Percentiles rank a stretch among this genome's conserved stretches.
These are phyloP conservation scores for Aciculosporium take DNA, from an alignment of 2,329 filamentous ascomycete genomes.

Conservation along the genomic window DNA sequence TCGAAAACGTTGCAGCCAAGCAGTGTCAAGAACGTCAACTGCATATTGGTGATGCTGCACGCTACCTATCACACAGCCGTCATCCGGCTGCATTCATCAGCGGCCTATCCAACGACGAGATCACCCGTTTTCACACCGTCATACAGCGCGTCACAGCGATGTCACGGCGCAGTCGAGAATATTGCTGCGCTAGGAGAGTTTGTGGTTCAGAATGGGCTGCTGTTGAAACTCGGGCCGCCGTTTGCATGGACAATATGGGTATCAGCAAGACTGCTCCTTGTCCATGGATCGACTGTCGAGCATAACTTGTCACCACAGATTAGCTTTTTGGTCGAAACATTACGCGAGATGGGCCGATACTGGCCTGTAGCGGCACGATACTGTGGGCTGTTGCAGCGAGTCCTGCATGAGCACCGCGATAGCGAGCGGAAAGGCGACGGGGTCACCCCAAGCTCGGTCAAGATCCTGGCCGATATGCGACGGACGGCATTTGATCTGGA, in stretches of 20 bases:
- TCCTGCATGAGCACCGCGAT: slow-evolving; percentile 74
- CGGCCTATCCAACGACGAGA: slow-evolving; percentile 78
- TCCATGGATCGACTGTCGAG: slow-evolving; percentile 82
- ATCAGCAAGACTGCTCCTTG: slow-evolving; percentile 69
- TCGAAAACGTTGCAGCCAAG: slow-evolving; percentile 59
- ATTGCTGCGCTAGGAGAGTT: slow-evolving; percentile 67
- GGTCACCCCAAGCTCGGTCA: slow-evolving; percentile 67
- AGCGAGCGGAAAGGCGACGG: slow-evolving; percentile 61
- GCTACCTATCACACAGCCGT: slow-evolving; percentile 81
- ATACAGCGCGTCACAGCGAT: slow-evolving; percentile 71
- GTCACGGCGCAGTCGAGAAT: slow-evolving; percentile 68
- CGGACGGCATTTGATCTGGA: slow-evolving; percentile 82
- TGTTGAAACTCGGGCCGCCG: slow-evolving; percentile 71
- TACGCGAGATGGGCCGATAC: slow-evolving; percentile 65
- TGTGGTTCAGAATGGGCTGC: slow-evolving; percentile 58
- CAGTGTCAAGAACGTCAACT: slow-evolving; percentile 52
- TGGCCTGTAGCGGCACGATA: slow-evolving; percentile 83
- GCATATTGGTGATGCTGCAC: slow-evolving; percentile 82
- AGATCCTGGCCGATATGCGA: slow-evolving; percentile 82
- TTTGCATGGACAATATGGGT: slow-evolving; percentile 93
- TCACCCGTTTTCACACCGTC: slow-evolving; percentile 83
- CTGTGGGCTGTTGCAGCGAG: slow-evolving; percentile 62
- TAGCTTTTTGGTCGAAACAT: slow-evolving; percentile 65
- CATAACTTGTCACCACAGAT: slow-evolving; percentile 70
- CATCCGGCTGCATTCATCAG: slow-evolving; percentile 81